Percentiles rank a stretch among this genome's conserved stretches.
phyloP scores from a whole-genome alignment of 148 eudicot genomes.

The Spergularia bocconei region DNA sequence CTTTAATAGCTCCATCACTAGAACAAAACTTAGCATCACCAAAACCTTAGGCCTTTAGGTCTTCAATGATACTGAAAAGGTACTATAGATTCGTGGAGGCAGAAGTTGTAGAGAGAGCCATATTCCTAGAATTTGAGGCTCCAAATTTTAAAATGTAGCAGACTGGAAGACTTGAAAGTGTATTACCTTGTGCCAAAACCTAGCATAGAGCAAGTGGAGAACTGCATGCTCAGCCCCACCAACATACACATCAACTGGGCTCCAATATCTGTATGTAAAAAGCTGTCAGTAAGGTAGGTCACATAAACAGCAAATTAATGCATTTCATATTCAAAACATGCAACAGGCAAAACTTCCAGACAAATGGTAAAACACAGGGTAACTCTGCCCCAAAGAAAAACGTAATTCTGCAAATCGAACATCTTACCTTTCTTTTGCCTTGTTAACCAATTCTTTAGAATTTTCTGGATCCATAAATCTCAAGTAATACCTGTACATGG shows the following conservation, averaged over 20 bases:
- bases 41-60: background rate
- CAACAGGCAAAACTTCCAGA: background rate
- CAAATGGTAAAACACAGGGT: background rate
- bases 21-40: background rate
- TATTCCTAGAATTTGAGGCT: background rate
- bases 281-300: conserved; percentile 6
- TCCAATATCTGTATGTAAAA: conserved; percentile 71
- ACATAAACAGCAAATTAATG: conserved; percentile 1
- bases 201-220: conserved; percentile 92
- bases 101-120: too few relatives aligned
- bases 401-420: background rate
- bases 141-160: conserved; percentile 2
- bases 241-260: conserved; percentile 98
- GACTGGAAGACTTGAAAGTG: background rate
- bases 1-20: background rate
- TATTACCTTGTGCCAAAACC: conserved; percentile 98
- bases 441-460: conserved; percentile 73
- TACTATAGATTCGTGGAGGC: background rate
- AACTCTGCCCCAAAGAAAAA: background rate
- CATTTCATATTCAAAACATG: background rate
- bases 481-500: conserved; percentile 78
- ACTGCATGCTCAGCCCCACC: conserved; percentile 99
- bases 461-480: conserved; percentile 97
- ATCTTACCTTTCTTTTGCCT: conserved; percentile 70
- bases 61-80: background rate